Base-by-base conservation (phyloP, 2,329 filamentous ascomycete genomes). In the Fusarium multiceps region DNA sequence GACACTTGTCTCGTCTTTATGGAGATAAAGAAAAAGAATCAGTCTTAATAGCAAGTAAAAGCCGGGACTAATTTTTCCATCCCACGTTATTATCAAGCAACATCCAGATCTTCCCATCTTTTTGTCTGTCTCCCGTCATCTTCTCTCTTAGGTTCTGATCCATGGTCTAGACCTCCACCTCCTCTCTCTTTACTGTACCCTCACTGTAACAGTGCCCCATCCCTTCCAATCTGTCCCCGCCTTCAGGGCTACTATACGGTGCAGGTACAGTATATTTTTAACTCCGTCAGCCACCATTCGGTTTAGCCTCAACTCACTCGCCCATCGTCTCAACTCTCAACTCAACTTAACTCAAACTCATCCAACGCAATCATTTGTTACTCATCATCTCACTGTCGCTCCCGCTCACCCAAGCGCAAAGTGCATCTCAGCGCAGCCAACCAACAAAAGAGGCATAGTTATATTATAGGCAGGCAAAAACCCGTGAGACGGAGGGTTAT, bases 221-320 rank as follows among this genome's bases (percentile, higher is more conserved):
- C 50, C 27, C 16, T 21, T 20, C 34, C 32, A 23, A 41, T 34
- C 37, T 46, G 37, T 34, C 63, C 55, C 67, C 67, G 63, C 67
- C 58, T 47, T 20, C 34, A 53, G 55, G 48, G 30, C 43, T 49
- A 54, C 50, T 63, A 25, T 63, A 55, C 57, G 63, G 66, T 69
- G 51, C 55, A 61, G 56, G 62, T 66, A 66, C 61, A 37, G 62
- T 69, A 50, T 71, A 71, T 70, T 70, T 71, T 71, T 60, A 70
- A 54, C 63, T 51, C 58, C 55, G 21, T 71, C 67, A 71, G 68
- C 58, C 67, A 70, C 59, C 55, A 51, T 68, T 34, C 32, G 34
- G 48, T 59, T 63, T 68, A 68, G 63, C 56, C 62, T 62, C 56
- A 62, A 62, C 62, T 61, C 55, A 42, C 34, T 6, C 11, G 18